These are phyloP conservation scores for Avena insularis DNA, from an alignment of 176 grass and related monocot genomes.

Conservation along the genomic window DNA sequence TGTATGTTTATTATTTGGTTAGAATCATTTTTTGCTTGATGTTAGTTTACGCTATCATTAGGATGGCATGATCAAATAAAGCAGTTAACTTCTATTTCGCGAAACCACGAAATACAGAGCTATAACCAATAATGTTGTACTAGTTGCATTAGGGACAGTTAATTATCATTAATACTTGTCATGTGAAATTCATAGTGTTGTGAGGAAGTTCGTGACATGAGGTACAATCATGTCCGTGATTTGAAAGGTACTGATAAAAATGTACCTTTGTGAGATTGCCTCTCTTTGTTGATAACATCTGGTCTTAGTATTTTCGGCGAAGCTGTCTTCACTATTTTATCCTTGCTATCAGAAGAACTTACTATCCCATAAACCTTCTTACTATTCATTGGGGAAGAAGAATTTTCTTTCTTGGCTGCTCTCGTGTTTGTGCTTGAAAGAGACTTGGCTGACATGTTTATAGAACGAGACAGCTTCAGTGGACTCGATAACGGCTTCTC, in stretches of 20 bases:
- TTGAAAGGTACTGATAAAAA: not conserved
- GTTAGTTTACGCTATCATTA: not conserved
- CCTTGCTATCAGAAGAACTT: slow-evolving; percentile 29
- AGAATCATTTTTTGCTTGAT: not conserved
- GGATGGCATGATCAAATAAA: not conserved
- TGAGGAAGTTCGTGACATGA: not conserved
- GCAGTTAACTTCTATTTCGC: too few relatives aligned
- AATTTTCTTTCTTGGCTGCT: slow-evolving; percentile 34
- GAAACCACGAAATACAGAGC: too few relatives aligned
- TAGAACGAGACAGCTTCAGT: slow-evolving; percentile 48
- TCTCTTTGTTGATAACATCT: slow-evolving; percentile 38
- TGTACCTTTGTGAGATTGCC: slow-evolving; percentile 38
- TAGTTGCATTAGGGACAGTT: not conserved
- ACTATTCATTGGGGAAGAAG: slow-evolving; percentile 43
- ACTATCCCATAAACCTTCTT: slow-evolving; percentile 40
- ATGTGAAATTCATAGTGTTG: not conserved
- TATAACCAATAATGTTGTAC: not conserved
- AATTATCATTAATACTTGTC: not conserved
- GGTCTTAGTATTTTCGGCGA: slow-evolving; percentile 46
- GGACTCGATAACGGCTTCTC: slow-evolving; percentile 24
- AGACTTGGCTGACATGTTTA: slow-evolving; percentile 49
- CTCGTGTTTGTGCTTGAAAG: slow-evolving; percentile 43
- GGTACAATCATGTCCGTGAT: not conserved
- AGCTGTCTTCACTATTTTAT: slow-evolving; percentile 47
- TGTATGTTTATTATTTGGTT: not conserved